Conservation (phyloP, 2,329 filamentous ascomycete genomes). For the Exophiala sp. region DNA sequence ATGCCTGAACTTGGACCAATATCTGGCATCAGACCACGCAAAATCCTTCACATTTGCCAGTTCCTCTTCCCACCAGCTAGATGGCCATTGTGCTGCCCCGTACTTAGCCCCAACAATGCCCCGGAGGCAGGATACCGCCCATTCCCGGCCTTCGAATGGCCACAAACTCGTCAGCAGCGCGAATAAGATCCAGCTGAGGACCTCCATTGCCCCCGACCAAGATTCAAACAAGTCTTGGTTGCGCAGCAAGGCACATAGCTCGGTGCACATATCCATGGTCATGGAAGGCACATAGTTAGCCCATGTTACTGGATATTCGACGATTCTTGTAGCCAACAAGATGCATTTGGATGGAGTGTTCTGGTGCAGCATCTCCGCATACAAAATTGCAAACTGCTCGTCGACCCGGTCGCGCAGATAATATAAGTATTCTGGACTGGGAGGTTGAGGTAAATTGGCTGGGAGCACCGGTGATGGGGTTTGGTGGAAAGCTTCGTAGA, state of each 20-base stretch:
- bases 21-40: constrained; percentile 1
- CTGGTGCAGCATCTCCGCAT: constrained; percentile 1
- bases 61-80: constrained; percentile 5
- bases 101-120: constrained; percentile 5
- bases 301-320: constrained; percentile 11
- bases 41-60: constrained; percentile 1
- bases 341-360: constrained; percentile 2
- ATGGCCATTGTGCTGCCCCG: neutral
- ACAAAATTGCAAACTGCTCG: constrained; percentile 5
- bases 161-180: constrained; percentile 1
- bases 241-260: constrained; percentile 2
- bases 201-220: constrained; percentile 2
- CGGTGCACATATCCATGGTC: constrained; percentile 3
- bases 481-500: neutral
- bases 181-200: constrained; percentile 9
- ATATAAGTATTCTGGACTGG: constrained; percentile 7
- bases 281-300: constrained; percentile 6
- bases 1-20: neutral
- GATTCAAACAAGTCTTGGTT: constrained; percentile 4
- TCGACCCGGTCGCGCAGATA: constrained; percentile 9
- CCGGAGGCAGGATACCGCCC: neutral
- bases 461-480: neutral
- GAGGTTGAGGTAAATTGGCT: neutral
- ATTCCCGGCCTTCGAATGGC: constrained; percentile 1
- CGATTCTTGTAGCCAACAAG: constrained; percentile 7